Percentiles rank a stretch among this genome's conserved stretches.
These are phyloP conservation scores for Conticribra guillardii DNA, from an alignment of 108 stramenopile species.

Conservation along the genomic window DNA sequence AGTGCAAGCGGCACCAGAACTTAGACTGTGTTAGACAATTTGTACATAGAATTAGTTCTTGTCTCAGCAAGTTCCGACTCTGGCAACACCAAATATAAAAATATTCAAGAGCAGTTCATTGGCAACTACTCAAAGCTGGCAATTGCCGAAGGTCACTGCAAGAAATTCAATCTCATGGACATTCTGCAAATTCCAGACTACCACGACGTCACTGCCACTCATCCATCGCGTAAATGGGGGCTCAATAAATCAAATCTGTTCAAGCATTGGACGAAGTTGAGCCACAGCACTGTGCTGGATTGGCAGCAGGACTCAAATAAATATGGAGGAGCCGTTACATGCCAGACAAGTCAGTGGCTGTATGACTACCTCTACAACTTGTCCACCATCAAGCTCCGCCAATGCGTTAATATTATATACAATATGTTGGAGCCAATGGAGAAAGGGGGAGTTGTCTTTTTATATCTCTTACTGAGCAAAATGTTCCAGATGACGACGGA, in stretches of 20 bases:
- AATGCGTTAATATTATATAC: neutral
- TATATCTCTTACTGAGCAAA: neutral
- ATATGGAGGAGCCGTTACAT: neutral
- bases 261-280: neutral
- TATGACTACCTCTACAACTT: neutral
- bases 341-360: neutral
- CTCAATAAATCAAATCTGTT: neutral
- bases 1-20: too few relatives aligned
- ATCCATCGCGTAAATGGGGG: neutral
- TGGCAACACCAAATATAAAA: too few relatives aligned
- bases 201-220: neutral
- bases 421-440: neutral
- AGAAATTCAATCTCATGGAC: neutral
- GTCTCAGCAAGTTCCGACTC: too few relatives aligned
- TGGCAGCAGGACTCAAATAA: neutral
- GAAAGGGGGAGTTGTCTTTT: neutral
- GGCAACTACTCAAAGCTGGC: neutral
- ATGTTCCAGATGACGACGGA: neutral
- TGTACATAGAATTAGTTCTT: too few relatives aligned
- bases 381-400: neutral
- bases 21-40: too few relatives aligned
- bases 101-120: neutral
- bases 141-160: neutral
- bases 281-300: neutral
- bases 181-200: neutral